Percentiles rank a stretch among this genome's conserved stretches.
These are phyloP conservation scores for Ogataea parapolymorpha DNA, from an alignment of 805 yeast species.

Conservation along the genomic window DNA sequence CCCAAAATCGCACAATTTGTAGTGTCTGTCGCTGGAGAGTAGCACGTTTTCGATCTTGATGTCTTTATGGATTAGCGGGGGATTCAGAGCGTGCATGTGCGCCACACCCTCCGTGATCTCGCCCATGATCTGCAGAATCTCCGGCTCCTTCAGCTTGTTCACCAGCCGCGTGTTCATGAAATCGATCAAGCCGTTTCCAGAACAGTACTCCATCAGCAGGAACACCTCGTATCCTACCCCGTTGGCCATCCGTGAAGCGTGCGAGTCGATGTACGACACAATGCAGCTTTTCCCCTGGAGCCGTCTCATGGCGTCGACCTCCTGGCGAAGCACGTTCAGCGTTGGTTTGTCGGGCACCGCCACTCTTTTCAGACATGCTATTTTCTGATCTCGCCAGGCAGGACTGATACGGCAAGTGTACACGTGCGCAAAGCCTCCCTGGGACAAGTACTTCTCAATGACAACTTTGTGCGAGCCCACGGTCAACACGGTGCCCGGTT, in stretches of 20 bases:
- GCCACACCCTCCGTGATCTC: slow-evolving; percentile 73
- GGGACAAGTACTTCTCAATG: slow-evolving; percentile 69
- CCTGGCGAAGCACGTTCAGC: slow-evolving; percentile 80
- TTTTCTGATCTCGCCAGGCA: slow-evolving; percentile 46
- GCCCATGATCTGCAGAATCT: slow-evolving; percentile 63
- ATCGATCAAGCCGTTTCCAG: slow-evolving; percentile 71
- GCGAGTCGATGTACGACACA: slow-evolving; percentile 91
- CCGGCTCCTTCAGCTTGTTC: slow-evolving; percentile 63
- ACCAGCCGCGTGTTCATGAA: slow-evolving; percentile 72
- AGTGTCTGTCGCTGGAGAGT: slow-evolving; percentile 53
- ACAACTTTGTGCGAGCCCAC: slow-evolving; percentile 81
- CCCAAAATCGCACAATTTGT: slow-evolving; percentile 80
- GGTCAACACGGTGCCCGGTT: slow-evolving; percentile 72
- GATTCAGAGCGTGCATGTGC: slow-evolving; percentile 69
- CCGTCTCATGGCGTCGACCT: slow-evolving; percentile 95
- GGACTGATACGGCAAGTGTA: slow-evolving; percentile 74
- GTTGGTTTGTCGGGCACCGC: slow-evolving; percentile 88
- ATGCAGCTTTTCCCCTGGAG: slow-evolving; percentile 73
- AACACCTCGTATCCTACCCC: slow-evolving; percentile 70
- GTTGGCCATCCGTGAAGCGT: slow-evolving; percentile 70
- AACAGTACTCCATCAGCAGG: slow-evolving; percentile 76
- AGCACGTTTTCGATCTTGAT: slow-evolving; percentile 80
- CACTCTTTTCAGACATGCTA: slow-evolving; percentile 91
- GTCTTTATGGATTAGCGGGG: slow-evolving; percentile 75
- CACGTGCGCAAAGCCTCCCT: slow-evolving; percentile 95